Evolutionary conservation across 495 filamentous ascomycete species (phyloP), one percentile per base, ranked within the genome.

Genomic region (Penicillium subrubescens): DNA sequence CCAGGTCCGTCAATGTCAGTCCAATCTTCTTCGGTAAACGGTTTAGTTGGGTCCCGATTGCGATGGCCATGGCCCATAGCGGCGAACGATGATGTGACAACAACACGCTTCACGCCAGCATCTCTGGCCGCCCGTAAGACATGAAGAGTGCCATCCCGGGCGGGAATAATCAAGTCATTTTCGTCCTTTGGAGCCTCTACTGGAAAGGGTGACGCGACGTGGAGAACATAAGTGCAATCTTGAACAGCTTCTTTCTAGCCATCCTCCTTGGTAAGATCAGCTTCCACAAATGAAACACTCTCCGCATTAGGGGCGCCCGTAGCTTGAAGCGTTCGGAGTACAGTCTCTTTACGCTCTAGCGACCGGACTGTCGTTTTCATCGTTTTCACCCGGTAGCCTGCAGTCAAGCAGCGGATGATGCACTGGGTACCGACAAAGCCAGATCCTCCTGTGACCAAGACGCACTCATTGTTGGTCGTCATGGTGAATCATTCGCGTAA

Each of bases 221-320:
- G 63, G 14, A 65, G 57, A n/a, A 65, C 51, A 43, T 65, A 65
- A 8, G 14, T 60, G 58, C 63, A 65, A 41, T 57, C 57, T 21
- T 56, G 11, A 6, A 61, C 63, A n/a, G 63, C 63, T 50, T 65
- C 57, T 10, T 23, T 29, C 63, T 57, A 65, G 29, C 63, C 63
- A 15, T 65, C 51, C 23, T 65, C 63, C 43, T 50, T 55, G 29
- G 15, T 48, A 15, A 65, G 39, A 50, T 65, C 63, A 2, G 63
- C 63, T 43, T 65, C 57, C 21, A 60, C 52, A 35, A 60, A 60
- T 39, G 52, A 56, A 11, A 65, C 48, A 3, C 43, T 23, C 4
- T 60, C 63, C 8, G 59, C 15, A 35, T 65, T 57, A 0, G 33
- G 10, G 27, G 57, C 63, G 12, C 53, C 35, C 5, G 48, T 57